Percentiles rank a stretch among this genome's conserved stretches.
Evolutionary conservation across 331 rosid genomes (phyloP).

Genomic region (Pyracantha coccinea): DNA sequence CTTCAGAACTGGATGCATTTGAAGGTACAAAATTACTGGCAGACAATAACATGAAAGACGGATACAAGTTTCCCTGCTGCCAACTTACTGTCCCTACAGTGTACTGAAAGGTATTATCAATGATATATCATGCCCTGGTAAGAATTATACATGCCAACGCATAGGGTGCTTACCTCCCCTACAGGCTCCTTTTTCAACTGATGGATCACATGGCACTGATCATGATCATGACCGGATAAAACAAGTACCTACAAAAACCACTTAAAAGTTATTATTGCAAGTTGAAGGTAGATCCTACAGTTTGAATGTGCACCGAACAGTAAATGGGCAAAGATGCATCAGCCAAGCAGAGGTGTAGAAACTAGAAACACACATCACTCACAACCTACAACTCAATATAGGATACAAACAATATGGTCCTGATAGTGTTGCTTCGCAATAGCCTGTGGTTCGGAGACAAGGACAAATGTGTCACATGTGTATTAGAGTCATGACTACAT

Average conservation of each 20-base stretch:
- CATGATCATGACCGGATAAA: slow-evolving; percentile 93
- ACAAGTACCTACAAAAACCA: slow-evolving; percentile 45
- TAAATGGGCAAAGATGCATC: background rate
- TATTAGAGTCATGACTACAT: background rate
- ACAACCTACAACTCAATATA: background rate
- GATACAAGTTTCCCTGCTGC: slow-evolving; percentile 84
- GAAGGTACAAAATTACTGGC: slow-evolving; percentile 37
- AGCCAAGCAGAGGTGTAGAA: no score
- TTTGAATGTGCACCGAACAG: background rate
- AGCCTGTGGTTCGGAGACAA: background rate
- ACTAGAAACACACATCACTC: background rate
- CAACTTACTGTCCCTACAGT: slow-evolving; percentile 84
- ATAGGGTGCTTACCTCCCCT: slow-evolving; percentile 52
- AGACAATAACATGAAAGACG: slow-evolving; percentile 82
- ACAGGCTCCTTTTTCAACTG: slow-evolving; percentile 38
- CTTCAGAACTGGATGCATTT: slow-evolving; percentile 42
- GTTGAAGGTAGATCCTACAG: background rate
- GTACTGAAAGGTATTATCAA: slow-evolving; percentile 56
- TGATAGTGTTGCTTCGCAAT: background rate
- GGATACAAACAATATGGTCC: background rate
- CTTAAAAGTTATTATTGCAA: slow-evolving; percentile 3
- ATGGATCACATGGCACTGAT: slow-evolving; percentile 64
- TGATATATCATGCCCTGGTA: slow-evolving; percentile 14
- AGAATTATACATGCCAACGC: slow-evolving; percentile 10
- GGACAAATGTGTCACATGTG: background rate